Evolutionary conservation across 352 stramenopile species (phyloP).

Genomic region (Plasmopara viticola): DNA sequence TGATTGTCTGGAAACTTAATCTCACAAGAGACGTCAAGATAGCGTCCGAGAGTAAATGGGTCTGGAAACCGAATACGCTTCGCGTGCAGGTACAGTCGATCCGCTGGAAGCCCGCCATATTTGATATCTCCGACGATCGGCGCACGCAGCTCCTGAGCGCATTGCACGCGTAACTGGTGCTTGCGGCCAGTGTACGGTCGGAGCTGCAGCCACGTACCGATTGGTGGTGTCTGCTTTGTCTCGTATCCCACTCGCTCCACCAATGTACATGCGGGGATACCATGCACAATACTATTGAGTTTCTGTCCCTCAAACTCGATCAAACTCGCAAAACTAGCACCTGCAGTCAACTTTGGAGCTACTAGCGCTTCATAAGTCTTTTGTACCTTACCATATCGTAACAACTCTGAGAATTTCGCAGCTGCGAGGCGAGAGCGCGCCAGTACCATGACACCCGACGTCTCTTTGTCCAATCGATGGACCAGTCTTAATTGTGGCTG

Average conservation of each 20-base stretch:
- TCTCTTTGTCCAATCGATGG: slow-evolving; percentile 69
- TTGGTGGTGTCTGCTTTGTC: slow-evolving; percentile 3
- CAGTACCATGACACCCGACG: slow-evolving; percentile 58
- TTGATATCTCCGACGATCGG: slow-evolving; percentile 55
- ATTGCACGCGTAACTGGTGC: slow-evolving; percentile 64
- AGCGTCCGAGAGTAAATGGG: slow-evolving; percentile 12
- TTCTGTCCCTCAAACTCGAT: slow-evolving; percentile 20
- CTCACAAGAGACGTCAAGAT: slow-evolving; percentile 28
- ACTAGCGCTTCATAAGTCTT: slow-evolving; percentile 70
- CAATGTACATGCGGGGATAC: slow-evolving; percentile 38
- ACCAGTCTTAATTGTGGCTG: slow-evolving; percentile 36
- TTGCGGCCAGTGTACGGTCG: slow-evolving; percentile 54
- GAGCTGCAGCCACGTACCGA: slow-evolving; percentile 42
- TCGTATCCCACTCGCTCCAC: slow-evolving; percentile 21
- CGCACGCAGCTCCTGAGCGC: slow-evolving; percentile 26
- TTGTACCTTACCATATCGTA: slow-evolving; percentile 30
- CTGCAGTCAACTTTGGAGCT: background rate
- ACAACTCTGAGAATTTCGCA: slow-evolving; percentile 46
- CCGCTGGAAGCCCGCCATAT: slow-evolving; percentile 22
- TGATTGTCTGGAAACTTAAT: background rate
- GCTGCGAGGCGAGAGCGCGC: slow-evolving; percentile 59
- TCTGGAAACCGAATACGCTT: slow-evolving; percentile 42
- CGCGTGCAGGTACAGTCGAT: slow-evolving; percentile 53
- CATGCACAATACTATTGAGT: slow-evolving; percentile 34
- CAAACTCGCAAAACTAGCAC: slow-evolving; percentile 4